Percentiles rank a stretch among this genome's conserved stretches.
Evolutionary conservation across 768 basidiomycete species (phyloP).

Genomic region (Phylloporus arenicola): DNA sequence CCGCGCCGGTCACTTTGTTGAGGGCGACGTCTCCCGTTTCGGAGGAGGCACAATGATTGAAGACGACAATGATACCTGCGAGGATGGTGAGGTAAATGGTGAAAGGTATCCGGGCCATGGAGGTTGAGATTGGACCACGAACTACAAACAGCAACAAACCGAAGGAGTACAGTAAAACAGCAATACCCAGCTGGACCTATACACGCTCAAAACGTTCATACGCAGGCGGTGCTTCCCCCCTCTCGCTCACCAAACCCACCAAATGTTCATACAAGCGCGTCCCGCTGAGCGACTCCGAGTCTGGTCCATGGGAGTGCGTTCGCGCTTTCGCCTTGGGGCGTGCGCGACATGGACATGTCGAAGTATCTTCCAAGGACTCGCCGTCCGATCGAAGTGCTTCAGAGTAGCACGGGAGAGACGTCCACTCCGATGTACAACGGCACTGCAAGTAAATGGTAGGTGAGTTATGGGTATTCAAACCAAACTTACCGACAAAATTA

Average conservation of each 20-base stretch:
- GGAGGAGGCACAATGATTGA: conserved; percentile 11
- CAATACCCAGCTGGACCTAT: background rate
- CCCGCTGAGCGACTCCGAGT: conserved; percentile 35
- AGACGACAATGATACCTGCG: conserved; percentile 17
- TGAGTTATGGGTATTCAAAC: background rate
- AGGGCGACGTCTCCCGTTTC: conserved; percentile 16
- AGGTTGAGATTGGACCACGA: background rate
- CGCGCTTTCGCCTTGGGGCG: conserved; percentile 10
- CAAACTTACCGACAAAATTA: conserved; percentile 74
- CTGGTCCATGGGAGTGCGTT: background rate
- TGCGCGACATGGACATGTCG: conserved; percentile 43
- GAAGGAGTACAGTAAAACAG: background rate
- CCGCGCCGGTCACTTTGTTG: conserved; percentile 18
- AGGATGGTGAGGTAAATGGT: conserved; percentile 18
- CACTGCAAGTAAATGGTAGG: conserved; percentile 42
- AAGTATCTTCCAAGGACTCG: conserved; percentile 4
- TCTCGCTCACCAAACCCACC: conserved; percentile 75
- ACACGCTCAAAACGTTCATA: conserved; percentile 9
- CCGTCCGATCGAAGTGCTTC: conserved; percentile 24
- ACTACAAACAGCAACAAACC: background rate
- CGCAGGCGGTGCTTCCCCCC: conserved; percentile 78
- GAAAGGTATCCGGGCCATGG: conserved; percentile 8
- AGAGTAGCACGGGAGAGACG: conserved; percentile 70
- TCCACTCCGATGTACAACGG: conserved; percentile 77
- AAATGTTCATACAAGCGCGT: conserved; percentile 69